These are phyloP conservation scores for Lasiosphaeria ovina DNA, from an alignment of 495 filamentous ascomycete species.

Conservation along the genomic window DNA sequence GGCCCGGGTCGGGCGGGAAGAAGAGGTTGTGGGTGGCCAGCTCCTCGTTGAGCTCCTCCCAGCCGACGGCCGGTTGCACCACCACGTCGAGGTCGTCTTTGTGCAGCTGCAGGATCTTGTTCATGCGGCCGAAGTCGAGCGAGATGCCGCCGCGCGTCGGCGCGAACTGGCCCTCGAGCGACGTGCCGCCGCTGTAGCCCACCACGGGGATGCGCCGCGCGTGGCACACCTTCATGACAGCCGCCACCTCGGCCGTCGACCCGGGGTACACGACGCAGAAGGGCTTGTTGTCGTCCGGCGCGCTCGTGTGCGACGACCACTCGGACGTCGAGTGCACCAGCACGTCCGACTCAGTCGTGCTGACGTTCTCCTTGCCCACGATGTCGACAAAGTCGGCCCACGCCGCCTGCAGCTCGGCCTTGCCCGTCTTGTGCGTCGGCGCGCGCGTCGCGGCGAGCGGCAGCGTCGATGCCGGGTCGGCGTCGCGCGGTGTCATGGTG, in stretches of 20 bases:
- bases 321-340: slow-evolving; percentile 75
- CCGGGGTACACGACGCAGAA: slow-evolving; percentile 66
- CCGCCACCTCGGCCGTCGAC: slow-evolving; percentile 66
- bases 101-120: slow-evolving; percentile 67
- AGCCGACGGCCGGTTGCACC: slow-evolving; percentile 78
- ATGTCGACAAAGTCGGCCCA: slow-evolving; percentile 90
- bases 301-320: slow-evolving; percentile 75
- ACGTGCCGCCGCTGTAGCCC: slow-evolving; percentile 72
- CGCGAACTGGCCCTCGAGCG: slow-evolving; percentile 76
- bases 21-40: slow-evolving; percentile 67
- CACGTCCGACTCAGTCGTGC: slow-evolving; percentile 66
- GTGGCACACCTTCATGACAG: slow-evolving; percentile 75
- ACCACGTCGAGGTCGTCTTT: slow-evolving; percentile 77
- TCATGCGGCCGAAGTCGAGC: slow-evolving; percentile 74
- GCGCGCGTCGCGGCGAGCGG: slow-evolving; percentile 59
- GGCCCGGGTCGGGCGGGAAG: slow-evolving; percentile 82
- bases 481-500: slow-evolving; percentile 54
- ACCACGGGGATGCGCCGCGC: slow-evolving; percentile 68
- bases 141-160: slow-evolving; percentile 73
- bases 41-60: slow-evolving; percentile 74
- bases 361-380: slow-evolving; percentile 81
- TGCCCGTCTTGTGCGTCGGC: slow-evolving; percentile 67
- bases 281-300: slow-evolving; percentile 42
- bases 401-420: slow-evolving; percentile 80
- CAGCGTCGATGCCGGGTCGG: slow-evolving; percentile 68